phyloP scores from a whole-genome alignment of 2,329 filamentous ascomycete species.

The Ceratocystiopsis sp. region DNA sequence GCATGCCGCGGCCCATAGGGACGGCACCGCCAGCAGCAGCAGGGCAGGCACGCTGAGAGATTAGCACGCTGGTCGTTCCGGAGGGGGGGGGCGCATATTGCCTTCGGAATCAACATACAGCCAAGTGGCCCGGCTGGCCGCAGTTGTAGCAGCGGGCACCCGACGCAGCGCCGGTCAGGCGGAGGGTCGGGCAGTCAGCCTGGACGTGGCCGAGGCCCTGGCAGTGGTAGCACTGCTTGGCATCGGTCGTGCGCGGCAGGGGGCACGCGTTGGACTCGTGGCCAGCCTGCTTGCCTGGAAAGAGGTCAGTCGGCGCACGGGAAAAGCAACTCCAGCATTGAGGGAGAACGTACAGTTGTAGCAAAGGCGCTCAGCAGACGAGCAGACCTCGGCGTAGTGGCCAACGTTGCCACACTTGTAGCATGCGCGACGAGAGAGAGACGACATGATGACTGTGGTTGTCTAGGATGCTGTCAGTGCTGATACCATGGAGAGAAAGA shows the following conservation, averaged over 20 bases:
- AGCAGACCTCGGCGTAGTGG: slow-evolving; percentile 81
- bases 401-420: slow-evolving; percentile 74
- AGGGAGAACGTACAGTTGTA: slow-evolving; percentile 69
- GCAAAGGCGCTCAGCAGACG: slow-evolving; percentile 93
- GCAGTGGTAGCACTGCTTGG: slow-evolving; percentile 99
- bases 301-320: slow-evolving; percentile 9
- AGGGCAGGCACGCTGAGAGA: slow-evolving; percentile 57
- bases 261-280: slow-evolving; percentile 98
- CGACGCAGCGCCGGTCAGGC: slow-evolving; percentile 66
- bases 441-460: slow-evolving; percentile 44
- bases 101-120: slow-evolving; percentile 35
- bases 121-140: slow-evolving; percentile 81
- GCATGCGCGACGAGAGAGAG: slow-evolving; percentile 66
- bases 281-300: slow-evolving; percentile 62
- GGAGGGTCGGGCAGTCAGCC: slow-evolving; percentile 93
- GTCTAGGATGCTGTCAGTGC: neutral
- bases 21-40: slow-evolving; percentile 29
- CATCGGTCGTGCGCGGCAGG: slow-evolving; percentile 88
- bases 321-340: too few species aligned
- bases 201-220: slow-evolving; percentile 96
- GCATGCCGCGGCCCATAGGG: slow-evolving; percentile 45
- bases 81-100: too few species aligned
- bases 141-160: slow-evolving; percentile 94
- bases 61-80: neutral
- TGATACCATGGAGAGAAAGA: too few species aligned